phyloP scores from a whole-genome alignment of 345 rosid species.

The Nephelium lappaceum region DNA sequence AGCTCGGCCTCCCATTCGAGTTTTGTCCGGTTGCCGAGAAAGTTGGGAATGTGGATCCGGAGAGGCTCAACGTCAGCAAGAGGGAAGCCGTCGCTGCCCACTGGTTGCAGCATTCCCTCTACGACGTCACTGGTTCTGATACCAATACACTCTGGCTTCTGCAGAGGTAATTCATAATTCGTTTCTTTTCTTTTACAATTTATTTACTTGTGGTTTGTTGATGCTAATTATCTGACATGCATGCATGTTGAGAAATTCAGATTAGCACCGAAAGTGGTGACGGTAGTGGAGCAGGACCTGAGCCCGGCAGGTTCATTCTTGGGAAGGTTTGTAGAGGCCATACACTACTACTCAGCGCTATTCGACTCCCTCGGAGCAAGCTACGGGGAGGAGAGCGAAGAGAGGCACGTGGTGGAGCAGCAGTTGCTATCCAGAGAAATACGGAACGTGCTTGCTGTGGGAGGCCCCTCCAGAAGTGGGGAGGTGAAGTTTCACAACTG shows the following conservation, averaged over 20 bases:
- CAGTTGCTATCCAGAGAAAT: conserved; percentile 91
- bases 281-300: conserved; percentile 95
- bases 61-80: conserved; percentile 71
- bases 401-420: conserved; percentile 96
- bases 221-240: not conserved
- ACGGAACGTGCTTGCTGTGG: conserved; percentile 78
- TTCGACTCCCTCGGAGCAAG: conserved; percentile 95
- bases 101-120: conserved; percentile 97
- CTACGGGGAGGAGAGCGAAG: conserved; percentile 96
- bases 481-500: conserved; percentile 83
- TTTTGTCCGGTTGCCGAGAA: conserved; percentile 84
- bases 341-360: conserved; percentile 95
- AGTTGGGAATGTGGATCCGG: conserved; percentile 83
- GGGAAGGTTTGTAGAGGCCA: conserved; percentile 95
- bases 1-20: conserved; percentile 86
- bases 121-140: conserved; percentile 97
- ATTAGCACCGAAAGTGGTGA: conserved; percentile 94
- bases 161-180: conserved; percentile 60
- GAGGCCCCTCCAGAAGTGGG: conserved; percentile 80
- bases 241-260: conserved; percentile 37
- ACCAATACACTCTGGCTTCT: conserved; percentile 78
- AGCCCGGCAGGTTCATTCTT: conserved; percentile 92
- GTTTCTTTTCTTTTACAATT: too few relatives aligned
- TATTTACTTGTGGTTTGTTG: not conserved
- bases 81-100: conserved; percentile 97